Conservation (phyloP, 345 rosid genomes). For the Heritiera littoralis region DNA sequence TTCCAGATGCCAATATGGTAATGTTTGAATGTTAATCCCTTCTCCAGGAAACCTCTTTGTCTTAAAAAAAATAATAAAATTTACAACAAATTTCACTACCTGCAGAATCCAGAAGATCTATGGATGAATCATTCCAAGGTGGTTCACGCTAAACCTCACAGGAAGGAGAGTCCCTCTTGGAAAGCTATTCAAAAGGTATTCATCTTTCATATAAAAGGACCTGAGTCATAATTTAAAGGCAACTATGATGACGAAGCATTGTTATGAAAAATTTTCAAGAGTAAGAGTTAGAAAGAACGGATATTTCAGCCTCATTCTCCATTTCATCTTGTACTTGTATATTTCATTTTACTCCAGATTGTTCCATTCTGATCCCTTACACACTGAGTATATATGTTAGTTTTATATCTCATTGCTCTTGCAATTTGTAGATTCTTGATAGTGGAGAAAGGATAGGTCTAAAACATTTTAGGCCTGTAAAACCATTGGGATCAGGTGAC, state of each 20-base stretch:
- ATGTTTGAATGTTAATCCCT: constrained; percentile 9
- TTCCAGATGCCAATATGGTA: constrained; percentile 97
- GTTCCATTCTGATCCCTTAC: neutral
- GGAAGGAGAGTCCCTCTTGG: constrained; percentile 75
- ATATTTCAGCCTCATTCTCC: neutral
- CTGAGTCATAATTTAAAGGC: neutral
- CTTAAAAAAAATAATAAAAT: neutral
- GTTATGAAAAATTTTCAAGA: neutral
- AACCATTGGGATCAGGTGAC: constrained; percentile 96
- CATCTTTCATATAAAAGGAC: neutral
- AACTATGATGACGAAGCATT: neutral
- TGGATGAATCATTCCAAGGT: constrained; percentile 88
- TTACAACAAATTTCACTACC: constrained; percentile 19
- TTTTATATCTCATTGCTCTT: neutral
- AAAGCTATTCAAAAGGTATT: constrained; percentile 73
- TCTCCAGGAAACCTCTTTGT: constrained; percentile 4
- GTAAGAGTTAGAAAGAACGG: neutral
- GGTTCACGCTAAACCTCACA: constrained; percentile 86
- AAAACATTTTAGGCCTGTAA: constrained; percentile 80
- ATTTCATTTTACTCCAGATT: neutral
- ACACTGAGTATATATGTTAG: neutral
- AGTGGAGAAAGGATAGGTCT: constrained; percentile 73
- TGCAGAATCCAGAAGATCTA: constrained; percentile 92
- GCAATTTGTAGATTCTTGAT: constrained; percentile 49
- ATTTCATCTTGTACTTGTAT: neutral